phyloP scores from a whole-genome alignment of 2,329 filamentous ascomycete species.

The Canariomyces notabilis region DNA sequence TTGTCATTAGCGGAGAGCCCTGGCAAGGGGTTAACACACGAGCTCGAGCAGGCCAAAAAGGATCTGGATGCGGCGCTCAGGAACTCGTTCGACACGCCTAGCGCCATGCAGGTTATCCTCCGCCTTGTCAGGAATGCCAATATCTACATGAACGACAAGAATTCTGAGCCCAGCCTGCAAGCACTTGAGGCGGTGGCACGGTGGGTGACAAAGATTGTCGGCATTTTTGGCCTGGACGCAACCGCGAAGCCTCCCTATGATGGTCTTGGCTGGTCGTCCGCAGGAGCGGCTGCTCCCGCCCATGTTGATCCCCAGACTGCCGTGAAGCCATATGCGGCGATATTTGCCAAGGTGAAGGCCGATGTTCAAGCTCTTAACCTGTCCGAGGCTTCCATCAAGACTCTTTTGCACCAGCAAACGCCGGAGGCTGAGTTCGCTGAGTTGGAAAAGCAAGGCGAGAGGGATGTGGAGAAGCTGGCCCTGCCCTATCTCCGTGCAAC shows the following conservation, averaged over 20 bases:
- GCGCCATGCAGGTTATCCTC: slow-evolving; percentile 71
- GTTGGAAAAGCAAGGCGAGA: slow-evolving; percentile 40
- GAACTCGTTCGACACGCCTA: slow-evolving; percentile 84
- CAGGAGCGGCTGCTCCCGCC: slow-evolving; percentile 31
- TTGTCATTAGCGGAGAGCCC: slow-evolving; percentile 24
- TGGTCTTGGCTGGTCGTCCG: slow-evolving; percentile 52
- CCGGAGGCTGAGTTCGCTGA: slow-evolving; percentile 44
- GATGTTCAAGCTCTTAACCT: slow-evolving; percentile 47
- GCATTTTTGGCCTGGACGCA: slow-evolving; percentile 75
- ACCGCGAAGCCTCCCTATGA: slow-evolving; percentile 51
- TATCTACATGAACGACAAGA: slow-evolving; percentile 42
- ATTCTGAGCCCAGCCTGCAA: slow-evolving; percentile 40
- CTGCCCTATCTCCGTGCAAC: slow-evolving; percentile 52
- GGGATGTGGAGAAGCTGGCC: slow-evolving; percentile 49
- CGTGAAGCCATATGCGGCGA: slow-evolving; percentile 37
- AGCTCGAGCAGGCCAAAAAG: slow-evolving; percentile 46
- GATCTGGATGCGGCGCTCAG: slow-evolving; percentile 57
- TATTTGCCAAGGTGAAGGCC: slow-evolving; percentile 40
- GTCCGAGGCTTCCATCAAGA: slow-evolving; percentile 39
- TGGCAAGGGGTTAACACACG: slow-evolving; percentile 20
- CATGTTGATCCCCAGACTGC: slow-evolving; percentile 26
- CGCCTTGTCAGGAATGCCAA: slow-evolving; percentile 77
- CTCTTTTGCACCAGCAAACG: slow-evolving; percentile 39
- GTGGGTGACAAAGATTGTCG: slow-evolving; percentile 79
- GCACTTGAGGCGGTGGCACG: slow-evolving; percentile 56